Percentiles rank a stretch among this genome's conserved stretches.
Conservation (phyloP, 2,329 filamentous ascomycete genomes). For the Calonectria fujianensis region DNA sequence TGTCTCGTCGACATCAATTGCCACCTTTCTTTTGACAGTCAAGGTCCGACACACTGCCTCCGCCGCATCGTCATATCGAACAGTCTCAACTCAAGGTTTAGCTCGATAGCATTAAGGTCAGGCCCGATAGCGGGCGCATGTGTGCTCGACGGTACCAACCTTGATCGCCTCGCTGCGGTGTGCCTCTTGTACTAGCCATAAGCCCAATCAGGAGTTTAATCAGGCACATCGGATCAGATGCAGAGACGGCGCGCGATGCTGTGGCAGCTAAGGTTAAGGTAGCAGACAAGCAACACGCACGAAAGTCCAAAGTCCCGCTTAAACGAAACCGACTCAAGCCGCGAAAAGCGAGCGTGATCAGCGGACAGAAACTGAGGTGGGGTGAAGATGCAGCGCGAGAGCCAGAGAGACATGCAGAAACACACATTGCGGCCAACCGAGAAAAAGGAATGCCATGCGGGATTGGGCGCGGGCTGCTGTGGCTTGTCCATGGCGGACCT, state of each 20-base stretch:
- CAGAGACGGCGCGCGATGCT: constrained; percentile 11
- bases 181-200: background rate
- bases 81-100: constrained; percentile 31
- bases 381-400: constrained; percentile 25
- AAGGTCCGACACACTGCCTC: constrained; percentile 17
- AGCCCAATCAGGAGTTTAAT: constrained; percentile 17
- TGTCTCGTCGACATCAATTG: constrained; percentile 7
- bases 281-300: constrained; percentile 30
- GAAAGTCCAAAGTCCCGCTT: constrained; percentile 18
- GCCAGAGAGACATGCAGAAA: constrained; percentile 23
- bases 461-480: constrained; percentile 9
- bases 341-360: constrained; percentile 34
- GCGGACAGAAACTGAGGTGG: constrained; percentile 1
- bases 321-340: constrained; percentile 23
- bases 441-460: constrained; percentile 19
- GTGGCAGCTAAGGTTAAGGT: constrained; percentile 41
- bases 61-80: constrained; percentile 10
- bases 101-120: constrained; percentile 17
- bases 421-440: constrained; percentile 21
- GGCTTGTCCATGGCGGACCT: constrained; percentile 21
- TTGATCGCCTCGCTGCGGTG: constrained; percentile 9
- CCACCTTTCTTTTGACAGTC: constrained; percentile 12
- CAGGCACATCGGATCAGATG: constrained; percentile 12
- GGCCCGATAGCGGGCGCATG: constrained; percentile 28
- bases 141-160: constrained; percentile 30